Evolutionary conservation across 2,329 filamentous ascomycete species (phyloP).

Genomic region (Chaetomiaceae sp.): DNA sequence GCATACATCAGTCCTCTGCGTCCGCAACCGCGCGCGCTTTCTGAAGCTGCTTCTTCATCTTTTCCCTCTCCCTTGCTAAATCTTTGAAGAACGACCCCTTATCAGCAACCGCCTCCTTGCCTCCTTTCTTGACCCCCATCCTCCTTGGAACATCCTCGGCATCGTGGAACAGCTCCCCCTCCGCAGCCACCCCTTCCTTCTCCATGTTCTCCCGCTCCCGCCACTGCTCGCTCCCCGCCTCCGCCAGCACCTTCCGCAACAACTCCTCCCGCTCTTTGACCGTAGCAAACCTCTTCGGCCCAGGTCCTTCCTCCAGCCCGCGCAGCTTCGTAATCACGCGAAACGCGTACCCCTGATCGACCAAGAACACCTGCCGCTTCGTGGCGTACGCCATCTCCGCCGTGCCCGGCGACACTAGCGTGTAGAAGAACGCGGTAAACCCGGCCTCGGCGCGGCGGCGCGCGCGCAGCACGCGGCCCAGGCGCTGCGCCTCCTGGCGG

Average conservation of each 20-base stretch:
- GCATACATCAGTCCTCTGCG: too few relatives aligned
- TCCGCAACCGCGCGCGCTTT: too few relatives aligned
- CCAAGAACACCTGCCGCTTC: constrained; percentile 91
- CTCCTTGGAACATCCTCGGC: too few relatives aligned
- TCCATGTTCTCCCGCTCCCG: constrained; percentile 27
- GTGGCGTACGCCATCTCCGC: constrained; percentile 97
- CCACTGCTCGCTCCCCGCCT: constrained; percentile 49
- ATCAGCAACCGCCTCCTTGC: too few relatives aligned
- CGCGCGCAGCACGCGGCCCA: constrained; percentile 87
- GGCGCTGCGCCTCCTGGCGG: constrained; percentile 88
- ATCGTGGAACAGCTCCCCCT: too few relatives aligned
- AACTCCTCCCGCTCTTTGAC: constrained; percentile 77
- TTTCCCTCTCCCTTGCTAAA: not conserved
- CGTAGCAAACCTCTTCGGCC: constrained; percentile 73
- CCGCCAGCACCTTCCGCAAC: constrained; percentile 79
- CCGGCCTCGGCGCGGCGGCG: constrained; percentile 96
- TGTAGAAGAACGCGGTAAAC: constrained; percentile 99
- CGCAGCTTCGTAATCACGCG: constrained; percentile 96
- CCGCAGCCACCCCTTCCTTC: constrained; percentile 35
- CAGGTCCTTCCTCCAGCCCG: constrained; percentile 78
- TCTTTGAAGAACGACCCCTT: not conserved
- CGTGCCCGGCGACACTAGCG: constrained; percentile 92
- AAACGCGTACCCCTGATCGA: constrained; percentile 97
- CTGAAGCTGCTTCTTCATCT: not conserved
- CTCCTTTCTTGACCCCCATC: too few relatives aligned